phyloP scores from a whole-genome alignment of 768 basidiomycete species.

The Asterophora parasitica region DNA sequence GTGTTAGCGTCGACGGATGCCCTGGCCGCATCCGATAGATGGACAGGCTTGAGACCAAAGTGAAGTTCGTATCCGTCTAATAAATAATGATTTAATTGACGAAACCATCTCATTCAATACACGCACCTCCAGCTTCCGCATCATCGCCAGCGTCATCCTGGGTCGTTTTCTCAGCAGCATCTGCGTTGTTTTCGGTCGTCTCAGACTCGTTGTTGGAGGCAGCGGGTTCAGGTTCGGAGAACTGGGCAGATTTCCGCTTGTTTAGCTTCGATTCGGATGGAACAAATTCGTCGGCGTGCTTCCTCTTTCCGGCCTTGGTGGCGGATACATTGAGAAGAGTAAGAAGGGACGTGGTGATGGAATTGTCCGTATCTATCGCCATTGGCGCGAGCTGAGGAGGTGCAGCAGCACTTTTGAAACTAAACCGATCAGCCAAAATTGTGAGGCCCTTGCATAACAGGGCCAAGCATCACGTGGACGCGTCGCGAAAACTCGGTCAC shows the following conservation, averaged over 20 bases:
- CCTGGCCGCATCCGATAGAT: constrained; percentile 46
- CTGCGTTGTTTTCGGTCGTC: constrained; percentile 1
- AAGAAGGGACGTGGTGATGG: constrained; percentile 72
- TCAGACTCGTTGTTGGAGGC: not conserved
- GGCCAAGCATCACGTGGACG: constrained; percentile 21
- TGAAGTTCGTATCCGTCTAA: constrained; percentile 64
- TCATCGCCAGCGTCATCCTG: constrained; percentile 24
- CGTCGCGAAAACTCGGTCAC: constrained; percentile 10
- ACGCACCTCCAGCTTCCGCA: constrained; percentile 24
- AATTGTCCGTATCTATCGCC: constrained; percentile 26
- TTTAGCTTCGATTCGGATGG: constrained; percentile 57
- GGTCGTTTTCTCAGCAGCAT: constrained; percentile 11
- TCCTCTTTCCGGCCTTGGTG: constrained; percentile 60
- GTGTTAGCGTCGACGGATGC: constrained; percentile 46
- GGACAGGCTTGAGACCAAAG: constrained; percentile 58
- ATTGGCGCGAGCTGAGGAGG: constrained; percentile 1
- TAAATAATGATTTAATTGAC: not conserved
- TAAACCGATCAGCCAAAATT: constrained; percentile 17
- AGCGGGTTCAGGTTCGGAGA: constrained; percentile 22
- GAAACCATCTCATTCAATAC: too few relatives aligned
- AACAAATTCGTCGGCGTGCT: constrained; percentile 35
- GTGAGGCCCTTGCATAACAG: constrained; percentile 20
- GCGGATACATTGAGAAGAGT: constrained; percentile 90
- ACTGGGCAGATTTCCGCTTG: constrained; percentile 48
- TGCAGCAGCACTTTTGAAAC: not conserved